Evolutionary conservation across 768 basidiomycete species (phyloP), one percentile per base, ranked within the genome.

Genomic region (Trametes coccinea): DNA sequence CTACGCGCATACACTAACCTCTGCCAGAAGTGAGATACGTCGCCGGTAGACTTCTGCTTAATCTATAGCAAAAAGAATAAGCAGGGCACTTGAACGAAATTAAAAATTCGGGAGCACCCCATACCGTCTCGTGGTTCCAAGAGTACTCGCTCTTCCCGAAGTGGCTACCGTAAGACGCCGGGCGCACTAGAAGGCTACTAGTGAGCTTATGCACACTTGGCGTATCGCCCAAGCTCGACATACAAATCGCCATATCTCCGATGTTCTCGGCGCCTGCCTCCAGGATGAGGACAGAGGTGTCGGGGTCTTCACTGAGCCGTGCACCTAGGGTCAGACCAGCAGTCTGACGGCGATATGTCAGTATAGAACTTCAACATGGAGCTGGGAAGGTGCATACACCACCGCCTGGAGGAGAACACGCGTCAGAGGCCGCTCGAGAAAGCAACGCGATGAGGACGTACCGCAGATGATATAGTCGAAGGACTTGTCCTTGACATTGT

Each of bases 321-420:
- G 72, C 72, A 10, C 78, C 80, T 29, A 81, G 63, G 2, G 76
- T 75, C 30, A 80, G 66, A 9, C 80, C 80, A 2, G 77, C 76
- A 17, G 67, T 68, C 66, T 67, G 30, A 16, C 64, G 34, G 11
- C 31, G 33, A 27, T 11, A 5, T 4, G 11, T 30, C 34, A 37
- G 34, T 11, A 37, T 49, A 5, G 30, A 22, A 16, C 22, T 46
- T 39, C 3, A n/a, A 40, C 31, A 33, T 5, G 39, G 10, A 27
- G 27, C 27, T 9, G 5, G 13, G 29, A 31, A 30, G 22, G 11
- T 11, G 53, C 66, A 6, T 60, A 67, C 66, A 43, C 67, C 67
- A 11, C 67, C 67, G 39, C 67, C 67, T 66, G 44, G 2, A 51
- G 11, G 13, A 17, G 37, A 40, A n/a, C 14, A 44, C 10, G 30